These are phyloP conservation scores for Auriculariales sp. DNA, from an alignment of 768 basidiomycete species.

Conservation along the genomic window DNA sequence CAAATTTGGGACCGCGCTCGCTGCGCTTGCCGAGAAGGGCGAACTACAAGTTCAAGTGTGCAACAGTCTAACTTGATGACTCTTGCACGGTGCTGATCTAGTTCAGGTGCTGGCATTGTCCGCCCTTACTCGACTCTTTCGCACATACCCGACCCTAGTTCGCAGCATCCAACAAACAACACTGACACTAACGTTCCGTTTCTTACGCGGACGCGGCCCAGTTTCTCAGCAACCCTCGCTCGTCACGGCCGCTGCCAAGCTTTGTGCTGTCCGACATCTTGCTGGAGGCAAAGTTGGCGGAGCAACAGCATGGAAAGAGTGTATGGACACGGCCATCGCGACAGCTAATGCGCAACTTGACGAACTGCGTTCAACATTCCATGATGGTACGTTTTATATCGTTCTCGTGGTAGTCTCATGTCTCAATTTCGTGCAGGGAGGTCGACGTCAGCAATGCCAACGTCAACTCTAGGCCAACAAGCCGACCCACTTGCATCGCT, in stretches of 20 bases:
- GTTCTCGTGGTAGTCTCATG: neutral
- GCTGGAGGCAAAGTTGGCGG: slow-evolving; percentile 73
- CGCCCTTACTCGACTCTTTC: slow-evolving; percentile 40
- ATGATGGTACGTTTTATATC: slow-evolving; percentile 23
- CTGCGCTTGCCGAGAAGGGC: slow-evolving; percentile 39
- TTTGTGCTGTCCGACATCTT: slow-evolving; percentile 50
- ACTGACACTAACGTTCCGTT: slow-evolving; percentile 36
- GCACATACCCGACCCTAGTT: slow-evolving; percentile 53
- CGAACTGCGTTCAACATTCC: slow-evolving; percentile 46
- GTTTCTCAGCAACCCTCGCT: slow-evolving; percentile 29
- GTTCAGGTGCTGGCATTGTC: slow-evolving; percentile 29
- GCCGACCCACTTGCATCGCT: slow-evolving; percentile 33
- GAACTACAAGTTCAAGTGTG: slow-evolving; percentile 42
- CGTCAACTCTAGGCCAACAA: slow-evolving; percentile 9
- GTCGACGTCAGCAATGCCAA: neutral
- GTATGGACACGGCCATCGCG: slow-evolving; percentile 50
- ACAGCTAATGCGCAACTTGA: slow-evolving; percentile 53
- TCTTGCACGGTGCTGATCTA: slow-evolving; percentile 2
- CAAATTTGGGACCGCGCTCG: slow-evolving; percentile 49
- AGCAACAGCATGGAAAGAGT: slow-evolving; percentile 57
- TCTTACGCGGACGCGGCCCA: slow-evolving; percentile 34
- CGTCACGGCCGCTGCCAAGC: slow-evolving; percentile 32
- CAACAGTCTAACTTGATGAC: neutral
- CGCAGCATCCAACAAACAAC: slow-evolving; percentile 38
- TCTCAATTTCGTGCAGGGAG: neutral